Conservation (phyloP, 169 alveolate genomes). For the Plasmodium inui region DNA sequence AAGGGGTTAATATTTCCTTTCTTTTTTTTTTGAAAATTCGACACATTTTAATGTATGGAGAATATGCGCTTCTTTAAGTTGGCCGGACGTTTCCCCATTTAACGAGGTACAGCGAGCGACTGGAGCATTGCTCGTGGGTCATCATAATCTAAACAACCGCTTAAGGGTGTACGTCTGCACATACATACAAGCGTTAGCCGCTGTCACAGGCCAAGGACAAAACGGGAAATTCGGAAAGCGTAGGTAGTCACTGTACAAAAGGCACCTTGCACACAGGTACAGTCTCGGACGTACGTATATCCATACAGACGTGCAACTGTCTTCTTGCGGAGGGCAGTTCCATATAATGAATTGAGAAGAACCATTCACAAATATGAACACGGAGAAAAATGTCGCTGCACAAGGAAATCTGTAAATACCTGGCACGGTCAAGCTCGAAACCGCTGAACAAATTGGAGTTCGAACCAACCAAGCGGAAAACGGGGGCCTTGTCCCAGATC, state of each 20-base stretch:
- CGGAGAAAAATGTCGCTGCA: constrained; percentile 60
- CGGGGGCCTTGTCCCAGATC: constrained; percentile 35
- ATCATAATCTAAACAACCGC: neutral
- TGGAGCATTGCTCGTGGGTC: neutral
- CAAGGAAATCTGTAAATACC: constrained; percentile 72
- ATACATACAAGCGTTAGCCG: neutral
- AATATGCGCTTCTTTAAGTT: neutral
- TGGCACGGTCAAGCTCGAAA: constrained; percentile 32
- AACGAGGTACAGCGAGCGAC: neutral
- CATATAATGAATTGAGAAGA: constrained; percentile 14
- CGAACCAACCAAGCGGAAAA: constrained; percentile 46
- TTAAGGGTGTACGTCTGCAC: neutral
- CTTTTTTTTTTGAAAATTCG: neutral
- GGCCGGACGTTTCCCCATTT: neutral
- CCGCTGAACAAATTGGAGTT: constrained; percentile 30
- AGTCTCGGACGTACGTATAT: neutral
- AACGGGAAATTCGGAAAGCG: neutral
- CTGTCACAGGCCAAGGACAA: neutral
- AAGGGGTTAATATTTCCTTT: neutral
- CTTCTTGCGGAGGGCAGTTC: neutral
- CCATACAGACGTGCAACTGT: neutral
- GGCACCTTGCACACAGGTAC: neutral
- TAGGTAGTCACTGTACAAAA: neutral
- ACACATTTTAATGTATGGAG: neutral
- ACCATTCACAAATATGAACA: neutral